These are phyloP conservation scores for Kingdonia uniflora DNA, from an alignment of 164 flowering plant genomes.

Conservation along the genomic window DNA sequence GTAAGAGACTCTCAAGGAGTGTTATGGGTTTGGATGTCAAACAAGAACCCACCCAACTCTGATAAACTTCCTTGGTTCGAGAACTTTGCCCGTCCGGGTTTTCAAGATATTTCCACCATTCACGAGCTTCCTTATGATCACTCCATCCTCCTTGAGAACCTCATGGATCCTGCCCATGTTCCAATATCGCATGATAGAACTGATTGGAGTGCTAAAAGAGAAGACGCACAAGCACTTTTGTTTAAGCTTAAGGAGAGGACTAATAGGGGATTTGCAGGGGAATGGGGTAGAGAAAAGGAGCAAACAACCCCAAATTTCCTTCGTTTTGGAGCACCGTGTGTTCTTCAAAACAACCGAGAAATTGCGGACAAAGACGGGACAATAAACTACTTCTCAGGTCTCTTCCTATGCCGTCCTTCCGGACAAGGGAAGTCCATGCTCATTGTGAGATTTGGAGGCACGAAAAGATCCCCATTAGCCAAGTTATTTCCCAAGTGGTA, in stretches of 20 bases:
- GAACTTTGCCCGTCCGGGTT: conserved; percentile 72
- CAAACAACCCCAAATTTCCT: conserved; percentile 37
- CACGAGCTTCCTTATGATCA: conserved; percentile 98
- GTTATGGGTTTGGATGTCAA: conserved; percentile 96
- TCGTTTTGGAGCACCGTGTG: conserved; percentile 87
- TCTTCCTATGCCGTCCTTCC: conserved; percentile 84
- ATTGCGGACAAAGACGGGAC: conserved; percentile 49
- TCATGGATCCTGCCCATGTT: conserved; percentile 97
- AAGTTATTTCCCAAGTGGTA: conserved; percentile 73
- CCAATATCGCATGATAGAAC: conserved; percentile 96
- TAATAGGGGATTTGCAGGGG: conserved; percentile 79
- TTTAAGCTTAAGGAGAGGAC: conserved; percentile 75
- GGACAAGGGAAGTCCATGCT: conserved; percentile 98
- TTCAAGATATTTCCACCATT: conserved; percentile 60
- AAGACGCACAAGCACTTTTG: conserved; percentile 70
- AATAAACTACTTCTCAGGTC: conserved; percentile 56
- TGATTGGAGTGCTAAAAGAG: conserved; percentile 78
- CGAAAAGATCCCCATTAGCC: conserved; percentile 26
- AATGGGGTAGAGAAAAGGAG: conserved; percentile 65
- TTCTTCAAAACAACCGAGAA: conserved; percentile 74
- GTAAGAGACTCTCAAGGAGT: conserved; percentile 90
- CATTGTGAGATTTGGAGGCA: conserved; percentile 80
- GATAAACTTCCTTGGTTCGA: conserved; percentile 85
- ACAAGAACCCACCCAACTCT: conserved; percentile 43
- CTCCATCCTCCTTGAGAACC: conserved; percentile 90